Percentiles rank a stretch among this genome's conserved stretches.
Conservation (phyloP, 805 yeast species). For the Kazachstania taianensis region DNA sequence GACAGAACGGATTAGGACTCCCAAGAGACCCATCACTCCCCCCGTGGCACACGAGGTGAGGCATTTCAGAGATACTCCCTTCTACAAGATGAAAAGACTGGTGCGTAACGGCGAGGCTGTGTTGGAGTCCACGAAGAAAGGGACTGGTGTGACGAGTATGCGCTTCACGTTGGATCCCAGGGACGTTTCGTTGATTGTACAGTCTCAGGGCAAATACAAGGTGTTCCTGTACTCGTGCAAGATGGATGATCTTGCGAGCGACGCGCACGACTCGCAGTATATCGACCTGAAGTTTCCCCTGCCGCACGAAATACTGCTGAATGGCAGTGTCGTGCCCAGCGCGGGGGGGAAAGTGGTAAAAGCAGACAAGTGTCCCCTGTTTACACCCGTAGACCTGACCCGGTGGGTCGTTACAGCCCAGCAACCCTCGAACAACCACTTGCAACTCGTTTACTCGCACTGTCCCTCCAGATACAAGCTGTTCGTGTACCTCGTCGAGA, state of each 20-base stretch:
- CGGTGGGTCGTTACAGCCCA: constrained; percentile 27
- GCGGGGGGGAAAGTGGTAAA: constrained; percentile 53
- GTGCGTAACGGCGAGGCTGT: constrained; percentile 15
- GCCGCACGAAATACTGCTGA: constrained; percentile 56
- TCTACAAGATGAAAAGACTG: constrained; percentile 39
- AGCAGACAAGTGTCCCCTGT: not conserved
- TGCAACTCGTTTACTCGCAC: constrained; percentile 48
- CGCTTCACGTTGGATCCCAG: constrained; percentile 37
- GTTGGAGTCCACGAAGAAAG: constrained; percentile 33
- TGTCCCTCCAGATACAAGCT: constrained; percentile 39
- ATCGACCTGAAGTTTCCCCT: constrained; percentile 50
- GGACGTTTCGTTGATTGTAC: constrained; percentile 27
- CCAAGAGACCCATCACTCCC: not conserved
- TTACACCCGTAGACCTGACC: constrained; percentile 73
- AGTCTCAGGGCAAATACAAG: constrained; percentile 21
- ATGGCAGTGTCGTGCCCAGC: constrained; percentile 46
- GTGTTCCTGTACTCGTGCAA: constrained; percentile 43
- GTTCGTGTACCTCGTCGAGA: constrained; percentile 51
- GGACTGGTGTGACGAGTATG: constrained; percentile 36
- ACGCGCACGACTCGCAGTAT: constrained; percentile 40
- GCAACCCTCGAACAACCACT: constrained; percentile 26
- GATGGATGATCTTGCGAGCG: constrained; percentile 13
- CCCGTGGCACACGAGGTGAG: no score
- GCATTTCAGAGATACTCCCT: constrained; percentile 38
- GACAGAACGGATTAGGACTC: not conserved